Conservation (phyloP, 176 grass and related monocot genomes). For the Hordeum vulgare region MorexV3_pseudomolecules_assembly NC_058518.1:491042041-491042540, state of each 20-base stretch:
- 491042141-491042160: not conserved
- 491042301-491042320: slow-evolving; percentile 90
- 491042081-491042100: slow-evolving; percentile 67
- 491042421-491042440: slow-evolving; percentile 80
- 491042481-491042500: slow-evolving; percentile 22
- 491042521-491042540: not conserved
- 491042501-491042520: not conserved
- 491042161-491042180: not conserved
- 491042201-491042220: slow-evolving; percentile 70
- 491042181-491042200: not conserved
- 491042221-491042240: slow-evolving; percentile 98
- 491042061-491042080: slow-evolving; percentile 95
- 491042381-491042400: slow-evolving; percentile 92
- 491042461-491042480: slow-evolving; percentile 71
- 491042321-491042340: slow-evolving; percentile 97
- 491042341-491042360: slow-evolving; percentile 81
- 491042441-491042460: slow-evolving; percentile 82
- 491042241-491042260: slow-evolving; percentile 83
- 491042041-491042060: slow-evolving; percentile 74
- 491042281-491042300: slow-evolving; percentile 81
- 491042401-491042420: slow-evolving; percentile 86
- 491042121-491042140: slow-evolving; percentile 52
- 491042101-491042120: slow-evolving; percentile 85
- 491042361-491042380: slow-evolving; percentile 85
- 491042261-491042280: slow-evolving; percentile 86